These are phyloP conservation scores for Lignosus rhinocerotis DNA, from an alignment of 1,284 basidiomycete species.

Conservation along the genomic window DNA sequence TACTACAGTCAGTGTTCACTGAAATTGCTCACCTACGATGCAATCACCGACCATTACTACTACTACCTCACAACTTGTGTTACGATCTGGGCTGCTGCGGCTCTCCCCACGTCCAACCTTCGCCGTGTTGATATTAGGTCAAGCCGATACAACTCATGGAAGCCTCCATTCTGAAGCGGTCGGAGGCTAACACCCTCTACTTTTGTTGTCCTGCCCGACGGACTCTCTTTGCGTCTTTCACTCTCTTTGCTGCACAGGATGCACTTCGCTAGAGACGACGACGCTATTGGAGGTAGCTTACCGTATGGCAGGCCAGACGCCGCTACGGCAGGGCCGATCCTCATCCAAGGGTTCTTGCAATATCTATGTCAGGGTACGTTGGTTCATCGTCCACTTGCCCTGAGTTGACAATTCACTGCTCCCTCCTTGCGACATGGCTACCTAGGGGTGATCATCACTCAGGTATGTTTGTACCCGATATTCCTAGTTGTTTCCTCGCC, in stretches of 20 bases:
- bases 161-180: not conserved
- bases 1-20: too few species aligned
- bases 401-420: not conserved
- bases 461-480: conserved; percentile 12
- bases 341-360: conserved; percentile 27
- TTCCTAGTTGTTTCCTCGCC: not conserved
- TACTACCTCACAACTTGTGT: too few species aligned
- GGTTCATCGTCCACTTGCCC: not conserved
- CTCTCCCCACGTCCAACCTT: not conserved
- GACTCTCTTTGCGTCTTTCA: not conserved
- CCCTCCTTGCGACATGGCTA: not conserved
- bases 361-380: conserved; percentile 28
- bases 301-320: conserved; percentile 12
- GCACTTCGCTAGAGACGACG: not conserved
- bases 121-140: not conserved
- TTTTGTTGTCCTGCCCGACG: not conserved
- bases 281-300: not conserved
- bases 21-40: too few species aligned
- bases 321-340: conserved; percentile 20
- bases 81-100: too few species aligned
- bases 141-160: not conserved
- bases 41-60: too few species aligned
- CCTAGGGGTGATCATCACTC: conserved; percentile 45
- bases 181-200: not conserved
- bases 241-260: not conserved